A percentile compares a stretch with the other conserved stretches of the same genome.
Evolutionary conservation across 1,284 basidiomycete genomes (phyloP).

Genomic region (Anthracocystis setariae): DNA sequence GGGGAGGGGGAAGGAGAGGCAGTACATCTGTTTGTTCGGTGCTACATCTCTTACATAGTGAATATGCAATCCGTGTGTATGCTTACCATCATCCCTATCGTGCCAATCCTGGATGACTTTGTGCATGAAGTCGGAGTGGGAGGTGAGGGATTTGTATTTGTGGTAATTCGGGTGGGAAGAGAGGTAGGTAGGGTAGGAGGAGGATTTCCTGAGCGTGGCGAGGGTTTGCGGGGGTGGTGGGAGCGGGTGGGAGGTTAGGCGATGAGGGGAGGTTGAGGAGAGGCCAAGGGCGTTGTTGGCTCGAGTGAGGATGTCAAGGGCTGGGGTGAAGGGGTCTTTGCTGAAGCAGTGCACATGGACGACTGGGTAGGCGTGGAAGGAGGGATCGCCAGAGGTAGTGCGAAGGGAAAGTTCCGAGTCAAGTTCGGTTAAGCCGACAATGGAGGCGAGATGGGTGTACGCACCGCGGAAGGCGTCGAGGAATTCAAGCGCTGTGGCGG

Average conservation of each 20-base stretch:
- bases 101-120: conserved; percentile 4
- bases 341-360: conserved; percentile 98
- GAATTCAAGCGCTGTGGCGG: conserved; percentile 89
- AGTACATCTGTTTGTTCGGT: conserved; percentile 98
- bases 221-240: conserved; percentile 33
- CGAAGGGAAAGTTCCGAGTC: conserved; percentile 23
- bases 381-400: conserved; percentile 7
- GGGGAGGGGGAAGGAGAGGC: conserved; percentile 89
- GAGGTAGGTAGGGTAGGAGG: conserved; percentile 8
- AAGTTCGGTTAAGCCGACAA: conserved; percentile 68
- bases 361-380: conserved; percentile 74
- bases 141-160: conserved; percentile 3
- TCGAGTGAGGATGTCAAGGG: conserved; percentile 54
- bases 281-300: conserved; percentile 53
- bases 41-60: conserved; percentile 91
- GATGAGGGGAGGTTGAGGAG: conserved; percentile 1
- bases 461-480: conserved; percentile 86
- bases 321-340: conserved; percentile 72
- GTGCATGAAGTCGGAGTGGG: conserved; percentile 4
- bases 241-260: conserved; percentile 17
- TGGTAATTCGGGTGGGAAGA: conserved; percentile 23
- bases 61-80: conserved; percentile 69
- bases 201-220: conserved; percentile 22
- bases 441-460: conserved; percentile 70
- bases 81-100: conserved; percentile 3